These are phyloP conservation scores for Lunularia cruciata DNA, from an alignment of 225 moss, liverwort and hornwort species.

Conservation along the genomic window DNA sequence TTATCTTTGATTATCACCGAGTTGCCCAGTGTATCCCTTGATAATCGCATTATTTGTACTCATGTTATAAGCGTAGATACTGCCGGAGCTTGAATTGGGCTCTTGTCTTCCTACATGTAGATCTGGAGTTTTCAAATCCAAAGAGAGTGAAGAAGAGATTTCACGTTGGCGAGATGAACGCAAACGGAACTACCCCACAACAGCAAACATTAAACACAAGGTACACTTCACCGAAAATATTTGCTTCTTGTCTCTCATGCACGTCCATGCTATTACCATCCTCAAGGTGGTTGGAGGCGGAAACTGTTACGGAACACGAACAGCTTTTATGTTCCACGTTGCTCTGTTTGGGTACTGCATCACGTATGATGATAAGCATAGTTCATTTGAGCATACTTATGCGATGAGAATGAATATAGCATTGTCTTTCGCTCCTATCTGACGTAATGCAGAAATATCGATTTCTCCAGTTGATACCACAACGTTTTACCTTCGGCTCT, in stretches of 20 bases:
- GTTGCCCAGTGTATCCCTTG: too few relatives aligned
- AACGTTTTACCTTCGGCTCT: too few relatives aligned
- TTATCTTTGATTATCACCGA: too few relatives aligned
- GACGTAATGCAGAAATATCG: background rate
- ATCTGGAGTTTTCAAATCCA: conserved; percentile 29
- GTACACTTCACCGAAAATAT: too few relatives aligned
- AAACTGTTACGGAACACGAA: background rate
- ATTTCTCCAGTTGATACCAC: too few relatives aligned
- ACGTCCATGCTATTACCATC: background rate
- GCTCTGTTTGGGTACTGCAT: background rate
- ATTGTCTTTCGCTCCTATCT: conserved; percentile 3
- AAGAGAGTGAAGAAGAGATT: conserved; percentile 69
- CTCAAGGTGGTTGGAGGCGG: background rate
- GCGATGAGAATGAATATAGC: background rate
- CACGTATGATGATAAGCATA: conserved; percentile 1
- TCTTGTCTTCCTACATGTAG: background rate
- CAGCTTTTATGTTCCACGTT: too few relatives aligned
- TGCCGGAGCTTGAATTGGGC: too few relatives aligned
- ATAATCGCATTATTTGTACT: background rate
- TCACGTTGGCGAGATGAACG: conserved; percentile 88
- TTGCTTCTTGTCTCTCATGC: background rate
- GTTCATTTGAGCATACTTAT: background rate
- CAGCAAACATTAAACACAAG: conserved; percentile 74
- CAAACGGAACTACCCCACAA: conserved; percentile 76
- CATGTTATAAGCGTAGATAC: background rate